Base-by-base conservation (phyloP, 169 alveolate genomes). In the Plasmodium knowlesi region DNA sequence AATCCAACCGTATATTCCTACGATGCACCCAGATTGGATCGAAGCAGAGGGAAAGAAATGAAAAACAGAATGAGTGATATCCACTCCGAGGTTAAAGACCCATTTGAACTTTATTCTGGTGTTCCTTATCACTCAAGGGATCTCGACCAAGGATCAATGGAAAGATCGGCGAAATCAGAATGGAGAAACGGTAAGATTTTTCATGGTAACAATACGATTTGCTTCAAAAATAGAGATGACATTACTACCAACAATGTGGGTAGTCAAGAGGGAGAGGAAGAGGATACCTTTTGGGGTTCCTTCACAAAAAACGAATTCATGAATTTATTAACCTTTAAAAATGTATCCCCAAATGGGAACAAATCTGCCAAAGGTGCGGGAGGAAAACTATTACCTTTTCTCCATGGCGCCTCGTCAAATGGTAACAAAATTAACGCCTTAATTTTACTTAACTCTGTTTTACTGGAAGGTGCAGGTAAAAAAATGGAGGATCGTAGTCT, bases 51-150 rank as follows among this genome's bases (percentile, higher is more conserved):
- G 19, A 43, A 43, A 30, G 84, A 79, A 79, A 79, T 37, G 0
- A 79, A 43, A 39, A 72, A 67, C 34, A 19, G 25, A 30, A 8
- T 57, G 67, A 70, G 78, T 41, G 54, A n/a, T 14, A 2, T 67
- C 76, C 46, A 84, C 30, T 41, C 72, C 19, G 28, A 5, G 28
- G 32, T 84, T 39, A 43, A 84, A 71, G 92, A 84, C 46, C 92
- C 92, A n/a, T 84, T 84, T 84, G 92, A 67, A 71, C 71, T 71
- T 2, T 84, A 84, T 43, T 25, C 81, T 22, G 78, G 39, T 43
- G 74, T 25, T 71, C 22, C 19, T 9, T 16, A 71, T 32, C 34
- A 84, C 54, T 8, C 3, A 3, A 41, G 70, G n/a, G 81, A 61
- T 57, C 22, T 32, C 8, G 67, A 67, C 73, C 61, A 67, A 46